Conservation (phyloP, 345 rosid species). For the Aurinia saxatilis region DNA sequence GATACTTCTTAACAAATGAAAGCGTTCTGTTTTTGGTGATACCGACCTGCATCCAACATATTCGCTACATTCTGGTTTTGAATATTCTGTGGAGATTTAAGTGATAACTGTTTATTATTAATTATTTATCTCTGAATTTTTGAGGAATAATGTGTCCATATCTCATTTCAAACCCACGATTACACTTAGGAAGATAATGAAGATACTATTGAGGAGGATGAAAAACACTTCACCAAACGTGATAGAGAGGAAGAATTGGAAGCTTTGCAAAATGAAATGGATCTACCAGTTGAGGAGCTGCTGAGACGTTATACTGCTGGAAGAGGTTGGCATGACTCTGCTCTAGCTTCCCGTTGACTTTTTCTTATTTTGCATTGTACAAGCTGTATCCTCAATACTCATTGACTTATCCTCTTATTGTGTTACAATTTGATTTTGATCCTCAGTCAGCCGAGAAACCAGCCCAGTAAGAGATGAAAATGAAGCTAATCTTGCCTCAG, state of each 20-base stretch:
- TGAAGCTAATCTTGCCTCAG: constrained; percentile 25
- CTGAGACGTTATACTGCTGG: constrained; percentile 54
- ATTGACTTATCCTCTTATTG: constrained; percentile 4
- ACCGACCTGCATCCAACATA: constrained; percentile 2
- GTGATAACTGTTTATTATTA: background rate
- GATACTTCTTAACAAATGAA: background rate
- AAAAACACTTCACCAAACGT: constrained; percentile 68
- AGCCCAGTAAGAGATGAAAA: constrained; percentile 41
- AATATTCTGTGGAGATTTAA: background rate
- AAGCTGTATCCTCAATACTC: background rate
- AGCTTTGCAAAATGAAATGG: constrained; percentile 71
- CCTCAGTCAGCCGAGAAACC: constrained; percentile 41
- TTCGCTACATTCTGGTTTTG: background rate
- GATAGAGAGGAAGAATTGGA: constrained; percentile 92
- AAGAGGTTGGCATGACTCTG: constrained; percentile 40
- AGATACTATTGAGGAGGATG: constrained; percentile 91
- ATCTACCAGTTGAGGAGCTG: constrained; percentile 84
- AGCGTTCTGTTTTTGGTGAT: background rate
- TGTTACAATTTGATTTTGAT: constrained; percentile 4
- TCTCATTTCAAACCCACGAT: constrained; percentile 18
- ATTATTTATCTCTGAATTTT: background rate
- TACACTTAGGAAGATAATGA: constrained; percentile 94
- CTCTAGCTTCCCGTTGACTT: background rate
- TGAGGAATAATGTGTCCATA: background rate
- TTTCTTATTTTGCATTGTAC: background rate